A percentile compares a stretch with the other conserved stretches of the same genome.
phyloP scores from a whole-genome alignment of 2,329 filamentous ascomycete species.

The Gremmenia infestans region DNA sequence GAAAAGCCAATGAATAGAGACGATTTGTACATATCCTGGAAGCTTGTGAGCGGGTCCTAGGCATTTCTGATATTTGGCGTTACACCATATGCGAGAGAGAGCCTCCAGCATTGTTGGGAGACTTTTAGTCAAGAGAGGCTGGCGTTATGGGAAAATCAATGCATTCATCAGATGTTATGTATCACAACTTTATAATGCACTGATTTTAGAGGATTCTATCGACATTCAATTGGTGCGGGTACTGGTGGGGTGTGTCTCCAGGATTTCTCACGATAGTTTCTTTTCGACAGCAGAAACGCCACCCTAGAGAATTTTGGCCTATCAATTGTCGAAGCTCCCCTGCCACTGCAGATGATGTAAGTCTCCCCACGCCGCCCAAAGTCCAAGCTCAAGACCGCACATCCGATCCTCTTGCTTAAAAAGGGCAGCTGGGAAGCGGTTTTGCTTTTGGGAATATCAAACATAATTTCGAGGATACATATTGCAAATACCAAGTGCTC shows the following conservation, averaged over 20 bases:
- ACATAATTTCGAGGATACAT: neutral
- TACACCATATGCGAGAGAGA: neutral
- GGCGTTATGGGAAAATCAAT: constrained; percentile 12
- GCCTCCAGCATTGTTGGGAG: neutral
- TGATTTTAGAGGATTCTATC: neutral
- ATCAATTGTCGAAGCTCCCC: constrained; percentile 3
- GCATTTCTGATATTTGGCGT: constrained; percentile 12
- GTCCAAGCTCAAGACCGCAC: neutral
- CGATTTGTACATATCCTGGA: constrained; percentile 13
- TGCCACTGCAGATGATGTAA: neutral
- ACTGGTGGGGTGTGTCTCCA: neutral
- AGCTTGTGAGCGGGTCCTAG: neutral
- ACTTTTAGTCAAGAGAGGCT: constrained; percentile 1
- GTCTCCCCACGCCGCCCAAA: constrained; percentile 5
- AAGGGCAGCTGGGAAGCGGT: neutral
- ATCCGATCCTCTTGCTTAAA: neutral
- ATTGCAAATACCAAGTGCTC: neutral
- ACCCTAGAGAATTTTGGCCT: constrained; percentile 5
- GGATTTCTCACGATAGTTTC: neutral
- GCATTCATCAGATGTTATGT: constrained; percentile 16
- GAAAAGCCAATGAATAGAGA: constrained; percentile 24
- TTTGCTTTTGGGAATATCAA: neutral
- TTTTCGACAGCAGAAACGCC: constrained; percentile 1
- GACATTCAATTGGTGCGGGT: constrained; percentile 4
- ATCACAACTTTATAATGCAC: constrained; percentile 13